phyloP scores from a whole-genome alignment of 148 eudicot species.

The Cornus controversa region DNA sequence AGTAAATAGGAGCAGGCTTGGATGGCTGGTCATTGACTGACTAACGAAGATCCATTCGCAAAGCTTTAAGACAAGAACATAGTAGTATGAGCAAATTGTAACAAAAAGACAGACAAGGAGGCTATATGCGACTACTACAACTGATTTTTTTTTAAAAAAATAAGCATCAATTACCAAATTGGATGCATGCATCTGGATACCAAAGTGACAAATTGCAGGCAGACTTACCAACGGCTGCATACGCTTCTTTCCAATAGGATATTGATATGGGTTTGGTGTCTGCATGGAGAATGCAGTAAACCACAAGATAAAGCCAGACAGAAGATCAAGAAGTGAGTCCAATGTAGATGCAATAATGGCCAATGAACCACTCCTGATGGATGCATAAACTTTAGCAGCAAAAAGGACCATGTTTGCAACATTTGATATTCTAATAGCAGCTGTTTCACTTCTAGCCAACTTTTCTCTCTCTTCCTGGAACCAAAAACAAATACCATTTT shows the following conservation, averaged over 20 bases:
- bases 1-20: neutral
- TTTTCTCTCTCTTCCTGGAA: conserved; percentile 72
- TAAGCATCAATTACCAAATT: neutral
- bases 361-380: conserved; percentile 67
- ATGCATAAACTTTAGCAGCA: conserved; percentile 79
- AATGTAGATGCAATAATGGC: conserved; percentile 86
- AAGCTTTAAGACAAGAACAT: neutral
- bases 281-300: conserved; percentile 89
- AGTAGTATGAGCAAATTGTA: neutral
- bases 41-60: neutral
- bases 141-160: neutral
- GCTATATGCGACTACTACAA: neutral
- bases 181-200: neutral
- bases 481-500: conserved; percentile 7
- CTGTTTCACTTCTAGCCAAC: conserved; percentile 71
- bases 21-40: neutral
- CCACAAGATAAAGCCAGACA: conserved; percentile 85
- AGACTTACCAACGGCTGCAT: conserved; percentile 90
- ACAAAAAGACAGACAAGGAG: neutral
- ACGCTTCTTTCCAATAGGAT: conserved; percentile 88
- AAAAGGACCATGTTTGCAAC: conserved; percentile 79
- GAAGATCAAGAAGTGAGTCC: conserved; percentile 84
- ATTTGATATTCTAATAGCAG: conserved; percentile 78
- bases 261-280: conserved; percentile 73
- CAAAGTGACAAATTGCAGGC: neutral